phyloP scores from a whole-genome alignment of 139 green algal species.

The Chlamydomonas applanata region DNA sequence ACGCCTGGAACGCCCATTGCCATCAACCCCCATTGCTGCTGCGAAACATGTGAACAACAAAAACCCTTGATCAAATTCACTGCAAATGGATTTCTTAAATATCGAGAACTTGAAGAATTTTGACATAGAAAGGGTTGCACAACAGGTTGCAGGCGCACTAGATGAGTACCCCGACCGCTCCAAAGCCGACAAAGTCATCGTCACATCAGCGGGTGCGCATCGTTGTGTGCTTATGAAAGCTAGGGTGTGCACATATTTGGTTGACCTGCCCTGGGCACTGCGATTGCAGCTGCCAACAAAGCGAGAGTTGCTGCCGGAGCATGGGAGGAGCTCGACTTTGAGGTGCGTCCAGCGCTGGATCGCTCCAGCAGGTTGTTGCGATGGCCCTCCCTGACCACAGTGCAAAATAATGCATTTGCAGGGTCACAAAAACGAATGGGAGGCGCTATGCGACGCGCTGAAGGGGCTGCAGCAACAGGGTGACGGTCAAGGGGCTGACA shows the following conservation, averaged over 20 bases:
- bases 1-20: too few relatives aligned
- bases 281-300: not conserved
- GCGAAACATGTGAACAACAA: too few relatives aligned
- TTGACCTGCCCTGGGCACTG: not conserved
- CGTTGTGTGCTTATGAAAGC: not conserved
- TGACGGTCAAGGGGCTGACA: not conserved
- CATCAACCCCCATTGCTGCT: too few relatives aligned
- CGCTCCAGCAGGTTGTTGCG: not conserved
- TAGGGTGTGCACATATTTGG: not conserved
- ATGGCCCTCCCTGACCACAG: not conserved
- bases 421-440: conserved; percentile 31
- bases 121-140: conserved; percentile 28
- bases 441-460: conserved; percentile 18
- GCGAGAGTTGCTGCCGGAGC: not conserved
- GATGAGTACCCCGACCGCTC: conserved; percentile 37
- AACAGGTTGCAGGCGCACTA: conserved; percentile 6
- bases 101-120: conserved; percentile 38
- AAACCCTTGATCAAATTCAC: too few relatives aligned
- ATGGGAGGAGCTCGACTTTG: conserved; percentile 31
- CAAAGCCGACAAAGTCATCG: conserved; percentile 5
- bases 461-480: conserved; percentile 12
- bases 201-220: conserved; percentile 19
- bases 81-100: too few relatives aligned
- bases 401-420: conserved; percentile 6
- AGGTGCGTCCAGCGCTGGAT: conserved; percentile 13